These are phyloP conservation scores for Fulvia fulva DNA, from an alignment of 2,329 filamentous ascomycete genomes.

Conservation along the genomic window DNA sequence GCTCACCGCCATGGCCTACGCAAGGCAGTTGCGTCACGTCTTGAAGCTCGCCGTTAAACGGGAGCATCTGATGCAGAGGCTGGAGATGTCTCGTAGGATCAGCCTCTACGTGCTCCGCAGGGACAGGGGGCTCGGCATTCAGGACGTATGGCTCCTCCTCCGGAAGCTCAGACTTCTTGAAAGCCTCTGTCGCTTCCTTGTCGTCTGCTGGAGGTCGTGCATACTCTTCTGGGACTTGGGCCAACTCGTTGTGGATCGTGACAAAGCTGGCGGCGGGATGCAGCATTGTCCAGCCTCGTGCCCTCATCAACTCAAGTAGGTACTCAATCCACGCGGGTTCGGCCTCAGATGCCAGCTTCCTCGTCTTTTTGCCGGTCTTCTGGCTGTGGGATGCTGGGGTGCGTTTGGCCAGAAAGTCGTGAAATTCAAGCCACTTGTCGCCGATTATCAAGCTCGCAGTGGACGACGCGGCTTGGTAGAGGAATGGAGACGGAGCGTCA, in stretches of 20 bases:
- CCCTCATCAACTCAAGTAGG: conserved; percentile 69
- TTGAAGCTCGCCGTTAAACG: conserved; percentile 47
- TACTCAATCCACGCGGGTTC: conserved; percentile 77
- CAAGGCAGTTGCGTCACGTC: conserved; percentile 53
- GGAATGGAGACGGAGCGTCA: conserved; percentile 55
- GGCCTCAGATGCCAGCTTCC: conserved; percentile 61
- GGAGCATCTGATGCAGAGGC: conserved; percentile 45
- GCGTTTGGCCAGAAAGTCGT: conserved; percentile 70
- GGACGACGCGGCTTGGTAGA: conserved; percentile 81
- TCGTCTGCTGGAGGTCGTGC: conserved; percentile 5
- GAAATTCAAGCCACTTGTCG: conserved; percentile 80
- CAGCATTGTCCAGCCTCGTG: conserved; percentile 71
- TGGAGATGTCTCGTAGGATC: conserved; percentile 41
- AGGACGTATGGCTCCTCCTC: conserved; percentile 37
- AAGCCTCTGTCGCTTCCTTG: conserved; percentile 5
- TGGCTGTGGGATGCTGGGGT: conserved; percentile 27
- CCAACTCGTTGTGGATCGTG: conserved; percentile 74
- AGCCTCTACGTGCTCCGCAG: conserved; percentile 38
- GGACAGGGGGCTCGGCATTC: conserved; percentile 21
- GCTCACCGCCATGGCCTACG: conserved; percentile 61
- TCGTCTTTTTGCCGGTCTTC: conserved; percentile 25
- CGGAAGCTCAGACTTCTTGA: background rate
- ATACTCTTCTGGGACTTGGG: conserved; percentile 66
- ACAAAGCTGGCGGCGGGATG: conserved; percentile 68
- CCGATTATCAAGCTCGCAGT: conserved; percentile 80